Evolutionary conservation across 306 rosid species (phyloP).

Genomic region (Rubus idaeus): DNA sequence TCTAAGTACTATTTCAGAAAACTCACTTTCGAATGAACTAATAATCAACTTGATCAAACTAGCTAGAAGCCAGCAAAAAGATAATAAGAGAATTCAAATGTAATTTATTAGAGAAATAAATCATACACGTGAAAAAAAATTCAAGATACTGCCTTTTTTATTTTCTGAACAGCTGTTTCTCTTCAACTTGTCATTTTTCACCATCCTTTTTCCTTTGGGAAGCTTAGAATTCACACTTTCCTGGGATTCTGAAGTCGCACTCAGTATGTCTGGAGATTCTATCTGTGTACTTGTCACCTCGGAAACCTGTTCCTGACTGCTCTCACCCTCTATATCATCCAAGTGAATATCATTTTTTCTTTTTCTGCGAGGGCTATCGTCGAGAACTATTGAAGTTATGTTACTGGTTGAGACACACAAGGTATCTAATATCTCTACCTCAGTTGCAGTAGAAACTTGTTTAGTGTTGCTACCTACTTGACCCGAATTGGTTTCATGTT

Average conservation of each 20-base stretch:
- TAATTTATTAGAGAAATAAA: background rate
- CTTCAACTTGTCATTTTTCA: constrained; percentile 46
- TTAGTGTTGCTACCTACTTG: constrained; percentile 28
- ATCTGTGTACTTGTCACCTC: constrained; percentile 40
- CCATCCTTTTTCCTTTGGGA: constrained; percentile 36
- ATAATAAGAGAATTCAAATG: background rate
- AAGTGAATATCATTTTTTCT: constrained; percentile 38
- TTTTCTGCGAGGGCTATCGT: constrained; percentile 41
- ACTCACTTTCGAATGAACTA: background rate
- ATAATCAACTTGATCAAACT: background rate
- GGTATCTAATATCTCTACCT: constrained; percentile 33
- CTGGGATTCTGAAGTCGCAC: constrained; percentile 51
- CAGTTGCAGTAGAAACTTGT: constrained; percentile 29
- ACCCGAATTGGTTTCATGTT: constrained; percentile 39
- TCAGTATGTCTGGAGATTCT: constrained; percentile 39
- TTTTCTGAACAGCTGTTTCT: constrained; percentile 34
- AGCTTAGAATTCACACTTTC: constrained; percentile 64
- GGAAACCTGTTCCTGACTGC: constrained; percentile 40
- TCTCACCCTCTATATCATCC: constrained; percentile 36
- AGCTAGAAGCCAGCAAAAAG: background rate
- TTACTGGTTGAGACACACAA: constrained; percentile 31
- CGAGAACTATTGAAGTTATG: constrained; percentile 23
- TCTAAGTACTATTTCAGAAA: background rate
- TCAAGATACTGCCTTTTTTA: constrained; percentile 56
- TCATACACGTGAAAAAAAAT: constrained; percentile 74